These are phyloP conservation scores for Leucosporidium creatinivorum DNA, from an alignment of 768 basidiomycete species.

Conservation along the genomic window DNA sequence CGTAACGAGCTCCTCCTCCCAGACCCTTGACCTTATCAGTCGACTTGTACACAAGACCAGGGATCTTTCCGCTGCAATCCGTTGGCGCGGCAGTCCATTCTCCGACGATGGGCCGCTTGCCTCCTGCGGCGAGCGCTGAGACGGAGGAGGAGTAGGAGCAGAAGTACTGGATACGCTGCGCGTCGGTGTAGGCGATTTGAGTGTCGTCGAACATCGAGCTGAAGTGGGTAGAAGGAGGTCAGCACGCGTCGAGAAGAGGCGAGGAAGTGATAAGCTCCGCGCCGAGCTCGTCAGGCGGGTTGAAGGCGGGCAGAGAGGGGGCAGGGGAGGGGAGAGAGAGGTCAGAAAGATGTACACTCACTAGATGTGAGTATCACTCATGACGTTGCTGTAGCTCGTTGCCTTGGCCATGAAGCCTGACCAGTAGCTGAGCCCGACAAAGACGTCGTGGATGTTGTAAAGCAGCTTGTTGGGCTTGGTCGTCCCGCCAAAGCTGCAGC, in stretches of 20 bases:
- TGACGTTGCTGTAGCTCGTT: slow-evolving; percentile 32
- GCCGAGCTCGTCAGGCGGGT: too few species aligned
- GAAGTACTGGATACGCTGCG: background rate
- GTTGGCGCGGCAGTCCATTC: slow-evolving; percentile 42
- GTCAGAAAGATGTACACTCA: background rate
- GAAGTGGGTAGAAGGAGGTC: background rate
- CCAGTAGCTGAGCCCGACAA: slow-evolving; percentile 36
- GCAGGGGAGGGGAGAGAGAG: too few species aligned
- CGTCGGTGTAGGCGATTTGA: background rate
- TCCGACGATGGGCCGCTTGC: slow-evolving; percentile 11
- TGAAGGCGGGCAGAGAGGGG: too few species aligned
- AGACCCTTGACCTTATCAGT: background rate
- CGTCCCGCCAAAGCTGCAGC: background rate
- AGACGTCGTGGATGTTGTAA: slow-evolving; percentile 26
- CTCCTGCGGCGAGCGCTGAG: background rate
- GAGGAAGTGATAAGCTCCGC: too few species aligned
- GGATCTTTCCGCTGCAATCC: slow-evolving; percentile 39
- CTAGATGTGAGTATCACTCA: slow-evolving; percentile 40
- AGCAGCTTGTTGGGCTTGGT: slow-evolving; percentile 7
- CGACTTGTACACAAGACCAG: slow-evolving; percentile 4
- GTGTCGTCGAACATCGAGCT: slow-evolving; percentile 14
- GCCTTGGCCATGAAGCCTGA: background rate
- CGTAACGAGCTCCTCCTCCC: slow-evolving; percentile 37
- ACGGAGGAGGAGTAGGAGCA: background rate
- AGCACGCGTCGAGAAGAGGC: too few species aligned